Evolutionary conservation across 2,329 filamentous ascomycete species (phyloP), one percentile per base, ranked within the genome.

Genomic region (Trichoderma guizhouense): DNA sequence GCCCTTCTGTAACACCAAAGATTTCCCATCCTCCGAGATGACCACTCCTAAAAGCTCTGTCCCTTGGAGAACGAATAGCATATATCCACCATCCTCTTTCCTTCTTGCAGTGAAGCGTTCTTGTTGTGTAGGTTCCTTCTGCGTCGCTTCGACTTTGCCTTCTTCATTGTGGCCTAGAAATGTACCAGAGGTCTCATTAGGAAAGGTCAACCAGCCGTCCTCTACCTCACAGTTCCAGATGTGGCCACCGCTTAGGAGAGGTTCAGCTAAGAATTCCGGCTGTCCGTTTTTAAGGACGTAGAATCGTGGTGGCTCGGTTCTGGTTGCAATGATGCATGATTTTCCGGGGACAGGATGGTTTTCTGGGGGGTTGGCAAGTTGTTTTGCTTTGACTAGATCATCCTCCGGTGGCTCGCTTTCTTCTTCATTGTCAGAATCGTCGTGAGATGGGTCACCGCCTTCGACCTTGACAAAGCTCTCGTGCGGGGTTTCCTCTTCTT

Each of bases 1-100:
- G 15, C 7, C 39, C 3, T 43, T 43, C 7, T 43, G 39, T 4
- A 43, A n/a, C 3, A 43, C 39, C 7, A 43, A 5, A 43, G 39
- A 43, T 18, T 43, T 9, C 3, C 39, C 39, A 43, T 43, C 39
- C 39, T n/a, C 39, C 39, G 39, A 43, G 39, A 43, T 4, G 2
- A 5, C 39, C 7, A 43, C 18, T 9, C 15, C 1, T 3, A 43
- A 18, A 0, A 43, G 15, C 15, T 0, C 15, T 9, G 0, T 3
- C 15, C 5, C 39, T 7, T 43, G 39, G 39, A 2, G 39, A 43
- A 43, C 39, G 3, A 1, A 43, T n/a, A 43, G 1, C 39, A 43
- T n/a, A 9, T 43, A 43, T n/a, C 39, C 39, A n/a, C 39, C 39
- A 43, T 43, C 5, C 39, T 43, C 39, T 1, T n/a, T 43, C 39